phyloP scores from a whole-genome alignment of 108 stramenopile species.

The Pseudonitzschia delicatissima region DNA sequence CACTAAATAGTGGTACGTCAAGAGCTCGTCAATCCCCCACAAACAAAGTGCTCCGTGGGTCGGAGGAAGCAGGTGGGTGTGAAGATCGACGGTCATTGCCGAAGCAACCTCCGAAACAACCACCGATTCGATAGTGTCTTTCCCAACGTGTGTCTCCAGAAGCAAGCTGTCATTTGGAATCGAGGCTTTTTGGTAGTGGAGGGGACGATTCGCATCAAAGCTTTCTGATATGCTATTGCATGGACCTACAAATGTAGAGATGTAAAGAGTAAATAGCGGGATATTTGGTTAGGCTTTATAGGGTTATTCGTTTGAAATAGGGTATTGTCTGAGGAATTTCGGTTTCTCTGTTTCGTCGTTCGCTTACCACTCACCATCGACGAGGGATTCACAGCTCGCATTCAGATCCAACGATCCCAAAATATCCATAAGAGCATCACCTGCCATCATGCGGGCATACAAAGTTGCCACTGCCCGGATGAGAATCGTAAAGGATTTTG shows the following conservation, averaged over 20 bases:
- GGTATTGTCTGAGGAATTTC: too few species aligned
- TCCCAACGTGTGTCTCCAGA: constrained; percentile 23
- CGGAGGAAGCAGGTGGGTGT: constrained; percentile 90
- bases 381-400: constrained; percentile 14
- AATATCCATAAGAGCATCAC: constrained; percentile 45
- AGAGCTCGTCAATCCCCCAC: constrained; percentile 88
- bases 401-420: constrained; percentile 44
- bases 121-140: constrained; percentile 32
- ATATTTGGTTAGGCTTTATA: neutral
- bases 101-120: constrained; percentile 61
- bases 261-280: neutral
- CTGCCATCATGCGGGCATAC: constrained; percentile 72
- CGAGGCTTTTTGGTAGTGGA: constrained; percentile 17
- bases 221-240: neutral
- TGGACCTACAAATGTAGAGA: neutral
- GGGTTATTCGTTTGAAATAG: too few species aligned
- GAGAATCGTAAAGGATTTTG: constrained; percentile 38
- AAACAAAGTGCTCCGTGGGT: constrained; percentile 76
- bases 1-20: constrained; percentile 93
- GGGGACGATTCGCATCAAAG: neutral
- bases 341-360: neutral
- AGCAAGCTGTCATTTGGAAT: constrained; percentile 54
- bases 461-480: constrained; percentile 54
- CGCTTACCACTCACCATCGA: constrained; percentile 19
- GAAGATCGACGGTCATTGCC: constrained; percentile 74